Evolutionary conservation across 148 eudicot genomes (phyloP), one percentile per base, ranked within the genome.

Genomic region (Spergularia marina): DNA sequence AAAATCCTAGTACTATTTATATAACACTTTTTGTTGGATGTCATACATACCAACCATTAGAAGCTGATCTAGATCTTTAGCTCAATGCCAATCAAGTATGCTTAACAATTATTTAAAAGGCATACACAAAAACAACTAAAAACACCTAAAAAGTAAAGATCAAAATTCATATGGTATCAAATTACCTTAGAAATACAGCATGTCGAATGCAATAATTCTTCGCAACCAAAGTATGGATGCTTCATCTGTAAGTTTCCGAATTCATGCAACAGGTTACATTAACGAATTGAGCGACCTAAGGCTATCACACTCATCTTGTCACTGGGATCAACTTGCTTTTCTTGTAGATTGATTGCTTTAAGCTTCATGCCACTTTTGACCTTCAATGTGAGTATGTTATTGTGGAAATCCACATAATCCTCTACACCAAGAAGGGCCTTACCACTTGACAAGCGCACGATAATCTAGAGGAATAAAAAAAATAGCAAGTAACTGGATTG

Each of bases 201-300:
- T 4, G 63, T 17, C 12, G 30, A 59, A 10, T 11, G 18, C 25
- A 59, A 17, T n/a, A 59, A 25, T 59, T 59, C 63, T 59, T 20
- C 63, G 23, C 63, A 59, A n/a, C 63, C 63, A n/a, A 59, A 59
- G 63, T 59, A 59, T n/a, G 63, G 25, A 25, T 59, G 21, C 21
- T 59, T 11, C 63, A 59, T n/a, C 18, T 10, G 18, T n/a, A 59
- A 59, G 17, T 59, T 25, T 17, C 63, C 63, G 18, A 11, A 21
- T n/a, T 1, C 11, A 20, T 59, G 23, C 18, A n/a, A 20, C 17
- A 59, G 23, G 63, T 3, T 3, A 59, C 25, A 18, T 3, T 10
- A n/a, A 25, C 1, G 23, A 59, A 59, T 6, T 12, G 21, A n/a
- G 21, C 63, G 63, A 59, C 6, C 30, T 59, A 59, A 20, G 10